Conservation (phyloP, 371 early-diverging fungal genomes). For the Syncephalastrum contaminatum region DNA sequence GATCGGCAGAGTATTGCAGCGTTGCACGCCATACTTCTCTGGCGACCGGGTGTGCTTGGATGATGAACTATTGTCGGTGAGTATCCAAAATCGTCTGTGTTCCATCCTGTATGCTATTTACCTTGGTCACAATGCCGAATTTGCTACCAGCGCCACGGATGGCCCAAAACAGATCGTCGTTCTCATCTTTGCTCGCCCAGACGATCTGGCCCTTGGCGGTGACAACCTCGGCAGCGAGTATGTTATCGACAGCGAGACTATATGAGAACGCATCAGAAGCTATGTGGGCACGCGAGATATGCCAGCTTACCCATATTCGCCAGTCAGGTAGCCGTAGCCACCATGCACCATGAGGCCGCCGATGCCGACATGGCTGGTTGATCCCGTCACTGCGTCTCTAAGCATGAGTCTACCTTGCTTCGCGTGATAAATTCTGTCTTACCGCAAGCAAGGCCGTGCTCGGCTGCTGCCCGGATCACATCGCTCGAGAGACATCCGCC, state of each 20-base stretch:
- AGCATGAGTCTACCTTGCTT: slow-evolving; percentile 3
- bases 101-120: slow-evolving; percentile 4
- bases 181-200: slow-evolving; percentile 31
- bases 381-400: slow-evolving; percentile 24
- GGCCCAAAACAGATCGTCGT: slow-evolving; percentile 59
- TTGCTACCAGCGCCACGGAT: slow-evolving; percentile 64
- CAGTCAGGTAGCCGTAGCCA: slow-evolving; percentile 44
- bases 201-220: slow-evolving; percentile 46
- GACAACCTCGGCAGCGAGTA: slow-evolving; percentile 49
- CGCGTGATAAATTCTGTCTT: slow-evolving; percentile 20
- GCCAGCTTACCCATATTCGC: slow-evolving; percentile 38
- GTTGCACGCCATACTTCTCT: slow-evolving; percentile 24
- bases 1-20: slow-evolving; percentile 16
- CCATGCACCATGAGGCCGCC: slow-evolving; percentile 43
- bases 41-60: slow-evolving; percentile 21
- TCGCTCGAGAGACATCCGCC: slow-evolving; percentile 42
- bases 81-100: no score
- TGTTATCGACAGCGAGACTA: slow-evolving; percentile 47
- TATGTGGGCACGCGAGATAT: neutral
- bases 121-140: slow-evolving; percentile 56
- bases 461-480: slow-evolving; percentile 30
- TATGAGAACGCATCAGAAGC: neutral
- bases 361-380: slow-evolving; percentile 44
- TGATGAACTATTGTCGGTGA: slow-evolving; percentile 17
- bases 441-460: slow-evolving; percentile 41